A percentile compares a stretch with the other conserved stretches of the same genome.
phyloP scores from a whole-genome alignment of 75 land plant genomes.

The Selaginella moellendorffii region DNA sequence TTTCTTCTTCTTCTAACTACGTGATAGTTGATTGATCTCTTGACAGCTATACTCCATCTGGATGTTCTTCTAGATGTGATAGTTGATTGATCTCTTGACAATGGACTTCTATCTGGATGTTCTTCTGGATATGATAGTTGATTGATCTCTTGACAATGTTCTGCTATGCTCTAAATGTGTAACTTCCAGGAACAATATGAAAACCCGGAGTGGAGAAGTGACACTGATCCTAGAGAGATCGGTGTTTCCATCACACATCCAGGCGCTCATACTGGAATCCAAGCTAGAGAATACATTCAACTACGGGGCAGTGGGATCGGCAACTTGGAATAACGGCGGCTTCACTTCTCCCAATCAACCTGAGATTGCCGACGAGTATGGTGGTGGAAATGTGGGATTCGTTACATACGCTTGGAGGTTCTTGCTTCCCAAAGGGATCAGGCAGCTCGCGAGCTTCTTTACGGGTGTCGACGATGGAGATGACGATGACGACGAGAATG shows the following conservation, averaged over 20 bases:
- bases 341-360: conserved; percentile 26
- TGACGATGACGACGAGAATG: background rate
- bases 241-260: conserved; percentile 54
- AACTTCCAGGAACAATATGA: no score
- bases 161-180: no score
- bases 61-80: no score
- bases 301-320: conserved; percentile 45
- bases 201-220: conserved; percentile 45
- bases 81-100: no score
- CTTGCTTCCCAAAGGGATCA: conserved; percentile 39
- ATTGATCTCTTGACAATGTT: no score
- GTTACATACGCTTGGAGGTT: conserved; percentile 43
- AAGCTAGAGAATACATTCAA: conserved; percentile 42
- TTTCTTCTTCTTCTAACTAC: background rate
- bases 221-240: conserved; percentile 77
- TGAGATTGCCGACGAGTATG: conserved; percentile 11
- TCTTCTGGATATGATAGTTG: no score
- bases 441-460: conserved; percentile 25
- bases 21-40: no score
- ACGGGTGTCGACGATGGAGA: background rate
- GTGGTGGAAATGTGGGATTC: conserved; percentile 49
- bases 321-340: conserved; percentile 54
- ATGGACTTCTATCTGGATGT: no score
- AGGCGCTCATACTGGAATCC: conserved; percentile 20
- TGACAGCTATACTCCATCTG: no score